A percentile compares a stretch with the other conserved stretches of the same genome.
phyloP scores from a whole-genome alignment of 2,329 filamentous ascomycete species.

The Pseudomassariella vexata region DNA sequence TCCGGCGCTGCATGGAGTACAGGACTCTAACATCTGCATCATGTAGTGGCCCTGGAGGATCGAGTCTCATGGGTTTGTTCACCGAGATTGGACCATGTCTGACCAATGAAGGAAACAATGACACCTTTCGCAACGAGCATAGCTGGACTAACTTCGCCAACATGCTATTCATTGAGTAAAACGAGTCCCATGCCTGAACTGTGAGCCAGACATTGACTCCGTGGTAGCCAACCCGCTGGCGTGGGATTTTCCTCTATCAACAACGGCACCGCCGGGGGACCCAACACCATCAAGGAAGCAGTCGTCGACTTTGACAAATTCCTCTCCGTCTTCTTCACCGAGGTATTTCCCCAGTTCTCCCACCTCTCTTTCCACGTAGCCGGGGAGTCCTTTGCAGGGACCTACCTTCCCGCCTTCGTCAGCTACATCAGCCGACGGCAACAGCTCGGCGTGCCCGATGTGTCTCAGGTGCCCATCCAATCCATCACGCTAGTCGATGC shows the following conservation, averaged over 20 bases:
- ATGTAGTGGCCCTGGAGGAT: conserved; percentile 12
- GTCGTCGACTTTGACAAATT: conserved; percentile 13
- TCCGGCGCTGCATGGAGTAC: too few relatives aligned
- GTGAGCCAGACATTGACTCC: background rate
- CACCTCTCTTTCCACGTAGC: conserved; percentile 11
- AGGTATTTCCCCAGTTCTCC: conserved; percentile 11
- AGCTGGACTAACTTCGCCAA: conserved; percentile 15
- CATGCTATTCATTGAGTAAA: conserved; percentile 13
- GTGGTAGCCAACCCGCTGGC: conserved; percentile 11
- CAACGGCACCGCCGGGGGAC: conserved; percentile 8
- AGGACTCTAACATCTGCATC: too few relatives aligned
- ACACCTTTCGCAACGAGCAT: conserved; percentile 9
- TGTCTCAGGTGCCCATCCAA: conserved; percentile 7
- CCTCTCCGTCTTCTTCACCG: conserved; percentile 12
- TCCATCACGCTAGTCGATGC: conserved; percentile 14
- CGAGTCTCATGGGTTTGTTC: conserved; percentile 12
- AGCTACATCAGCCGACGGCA: conserved; percentile 9
- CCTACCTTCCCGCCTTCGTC: conserved; percentile 14
- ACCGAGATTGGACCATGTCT: conserved; percentile 13
- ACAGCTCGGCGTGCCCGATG: conserved; percentile 6
- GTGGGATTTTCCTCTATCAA: conserved; percentile 12
- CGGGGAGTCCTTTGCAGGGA: conserved; percentile 15
- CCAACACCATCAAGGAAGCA: conserved; percentile 9
- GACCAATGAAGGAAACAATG: conserved; percentile 6
- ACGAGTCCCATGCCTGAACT: too few relatives aligned